Evolutionary conservation across 208 protist species (phyloP), one percentile per base, ranked within the genome.

Genomic region (Trypanosoma brucei): DNA sequence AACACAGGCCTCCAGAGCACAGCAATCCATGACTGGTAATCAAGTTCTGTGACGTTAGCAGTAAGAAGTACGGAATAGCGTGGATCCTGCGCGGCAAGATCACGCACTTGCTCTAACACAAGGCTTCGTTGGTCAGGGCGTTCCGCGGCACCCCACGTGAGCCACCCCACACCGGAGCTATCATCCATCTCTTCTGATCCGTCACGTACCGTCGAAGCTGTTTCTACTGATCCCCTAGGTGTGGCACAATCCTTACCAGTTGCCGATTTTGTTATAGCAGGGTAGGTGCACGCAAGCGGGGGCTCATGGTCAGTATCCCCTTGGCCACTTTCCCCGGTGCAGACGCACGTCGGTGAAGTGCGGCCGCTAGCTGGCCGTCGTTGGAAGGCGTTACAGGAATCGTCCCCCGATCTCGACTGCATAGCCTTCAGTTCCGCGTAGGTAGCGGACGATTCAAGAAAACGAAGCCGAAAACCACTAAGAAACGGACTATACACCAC

Each of bases 1-100:
- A 85, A 95, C 36, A 91, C 84, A 5, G 88, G 88, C 65, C 88
- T 82, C 85, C 85, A 92, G 61, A 95, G 73, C 22, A 95, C 66
- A n/a, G 83, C 83, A 40, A 95, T 67, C 86, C 88, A 95, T 55
- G 88, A 95, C 68, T 88, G 81, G 55, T 88, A 68, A 62, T 91
- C 83, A 1, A 92, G 55, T 61, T 95, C 88, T 1, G 81, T 75
- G 0, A 83, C 86, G 14, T 76, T 84, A 40, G 76, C 83, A 34
- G 63, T 89, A 36, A 89, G 75, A 44, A 95, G 73, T 44, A 78
- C 70, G 0, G 62, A 70, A 64, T 85, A 95, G 44, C 70, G 68
- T 48, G 75, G 73, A 53, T 91, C 77, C 8, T 72, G 68, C n/a
- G 56, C 68, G 8, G 75, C 82, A 30, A 95, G 85, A 52, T 86